phyloP scores from a whole-genome alignment of 106 monocot species.

The Apostasia shenzhenica region DNA sequence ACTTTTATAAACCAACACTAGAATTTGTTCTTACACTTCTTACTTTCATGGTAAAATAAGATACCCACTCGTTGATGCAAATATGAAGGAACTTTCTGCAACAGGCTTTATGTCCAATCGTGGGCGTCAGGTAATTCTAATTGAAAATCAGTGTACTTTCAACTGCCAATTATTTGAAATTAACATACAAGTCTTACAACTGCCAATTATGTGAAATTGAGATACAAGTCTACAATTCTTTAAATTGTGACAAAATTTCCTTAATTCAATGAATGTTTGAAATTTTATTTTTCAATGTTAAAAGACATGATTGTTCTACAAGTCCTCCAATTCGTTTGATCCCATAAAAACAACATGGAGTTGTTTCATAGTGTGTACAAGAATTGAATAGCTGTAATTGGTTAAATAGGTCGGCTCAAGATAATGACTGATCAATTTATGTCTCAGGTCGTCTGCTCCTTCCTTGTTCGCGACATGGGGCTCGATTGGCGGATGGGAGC shows the following conservation, averaged over 20 bases:
- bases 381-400: too few relatives aligned
- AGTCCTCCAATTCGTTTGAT: too few relatives aligned
- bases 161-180: background rate
- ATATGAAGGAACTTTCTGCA: slow-evolving; percentile 82
- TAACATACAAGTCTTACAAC: background rate
- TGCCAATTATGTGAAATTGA: background rate
- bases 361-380: too few relatives aligned
- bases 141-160: too few relatives aligned
- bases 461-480: slow-evolving; percentile 90
- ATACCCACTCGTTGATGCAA: slow-evolving; percentile 93
- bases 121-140: slow-evolving; percentile 73
- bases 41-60: slow-evolving; percentile 12
- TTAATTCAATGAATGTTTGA: too few relatives aligned
- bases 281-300: too few relatives aligned
- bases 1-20: background rate
- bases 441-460: slow-evolving; percentile 92
- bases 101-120: slow-evolving; percentile 98
- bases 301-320: too few relatives aligned
- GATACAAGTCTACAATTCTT: background rate
- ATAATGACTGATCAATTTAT: background rate
- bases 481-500: slow-evolving; percentile 97
- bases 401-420: too few relatives aligned
- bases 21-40: background rate
- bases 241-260: background rate
- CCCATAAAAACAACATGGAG: too few relatives aligned